Base-by-base conservation (phyloP, 768 basidiomycete species). In the Dacryopinax spathularia region DNA sequence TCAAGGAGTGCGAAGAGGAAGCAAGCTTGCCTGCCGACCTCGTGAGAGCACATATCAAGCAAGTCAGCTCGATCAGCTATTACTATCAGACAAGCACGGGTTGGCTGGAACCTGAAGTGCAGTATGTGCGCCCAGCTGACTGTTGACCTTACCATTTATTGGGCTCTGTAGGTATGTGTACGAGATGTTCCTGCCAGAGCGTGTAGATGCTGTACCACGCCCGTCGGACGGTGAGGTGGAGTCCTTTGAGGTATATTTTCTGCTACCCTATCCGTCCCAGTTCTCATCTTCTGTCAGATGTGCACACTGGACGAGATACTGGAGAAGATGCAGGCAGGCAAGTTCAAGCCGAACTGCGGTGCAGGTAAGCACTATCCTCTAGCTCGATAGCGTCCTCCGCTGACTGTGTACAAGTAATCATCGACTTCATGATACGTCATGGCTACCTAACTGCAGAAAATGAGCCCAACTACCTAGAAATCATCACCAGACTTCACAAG, bases 191-290 rank as follows among this genome's bases (percentile, higher is more conserved):
- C 80, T 96, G 22, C 91, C 91, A 0, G 66, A 75, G 4, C 75
- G 73, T 33, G 70, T 80, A 18, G 72, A 76, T 15, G 73, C 78
- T 18, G 82, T 87, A 66, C 76, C 77, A 56, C 91, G 90, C 61
- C 91, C 93, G 0, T 77, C 82, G 22, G 96, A 99, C 67, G 93
- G 91, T 27, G 96, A 99, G 71, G 96, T 96, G 1, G 93, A 96
- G 71, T 86, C 82, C 0, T 99, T 99, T 68, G 84, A 91, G 77
- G 93, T 92, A 9, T 13, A 1, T 48, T 39, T 12, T 60, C 60
- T 3, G 33, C 63, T 7, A 61, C 1, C 27, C 16, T 27, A 22
- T 41, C 35, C 43, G 63, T 41, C 35, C 29, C n/a, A 4, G 44
- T 61, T 6, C 31, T 44, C 18, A 22, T 33, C 34, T 33, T 25